Evolutionary conservation across 768 basidiomycete genomes (phyloP), one percentile per base, ranked within the genome.

Genomic region (Boletus subcaerulescens): DNA sequence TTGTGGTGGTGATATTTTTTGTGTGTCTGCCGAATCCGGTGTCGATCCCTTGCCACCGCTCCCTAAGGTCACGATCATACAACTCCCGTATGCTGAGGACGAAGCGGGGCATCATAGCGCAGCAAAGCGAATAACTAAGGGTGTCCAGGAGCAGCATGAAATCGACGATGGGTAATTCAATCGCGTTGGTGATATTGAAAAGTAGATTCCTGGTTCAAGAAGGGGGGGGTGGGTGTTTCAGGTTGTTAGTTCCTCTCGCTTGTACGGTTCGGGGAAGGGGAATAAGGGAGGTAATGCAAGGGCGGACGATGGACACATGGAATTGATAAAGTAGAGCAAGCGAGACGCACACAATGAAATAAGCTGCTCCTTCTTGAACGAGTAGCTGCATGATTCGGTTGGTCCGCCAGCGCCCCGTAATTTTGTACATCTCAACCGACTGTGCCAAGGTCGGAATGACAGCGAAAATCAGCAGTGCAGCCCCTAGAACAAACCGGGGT

Each of bases 301-400:
- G n/a, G 17, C 6, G 29, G 13, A 22, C 4, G 15, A 38, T 14
- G 17, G 17, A 24, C 13, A 22, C 1, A 4, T 31, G 9, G 29
- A 22, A 8, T 29, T 15, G 13, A 15, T 9, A 26, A 8, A 18
- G 24, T 18, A n/a, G 7, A 20, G 12, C 6, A 14, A 17, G 39
- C 14, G 5, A 10, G 7, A 53, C 62, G 4, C 39, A 64, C 62
- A 56, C 33, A n/a, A 57, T 1, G 18, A 61, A 64, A 43, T 64
- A 64, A 3, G 44, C n/a, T 1, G 49, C n/a, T 2, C 59, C 62
- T 18, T 64, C 59, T 5, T 38, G 45, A 12, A 44, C 11, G n/a
- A 63, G 49, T 1, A 54, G 32, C 13, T 33, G 9, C 45, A 64
- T 52, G 15, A 24, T 38, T 0, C n/a, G 49, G 24, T 52, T 64